Evolutionary conservation across 257 asterid species (phyloP), one percentile per base, ranked within the genome.

Genomic region (Ophiorrhiza pumila): DNA sequence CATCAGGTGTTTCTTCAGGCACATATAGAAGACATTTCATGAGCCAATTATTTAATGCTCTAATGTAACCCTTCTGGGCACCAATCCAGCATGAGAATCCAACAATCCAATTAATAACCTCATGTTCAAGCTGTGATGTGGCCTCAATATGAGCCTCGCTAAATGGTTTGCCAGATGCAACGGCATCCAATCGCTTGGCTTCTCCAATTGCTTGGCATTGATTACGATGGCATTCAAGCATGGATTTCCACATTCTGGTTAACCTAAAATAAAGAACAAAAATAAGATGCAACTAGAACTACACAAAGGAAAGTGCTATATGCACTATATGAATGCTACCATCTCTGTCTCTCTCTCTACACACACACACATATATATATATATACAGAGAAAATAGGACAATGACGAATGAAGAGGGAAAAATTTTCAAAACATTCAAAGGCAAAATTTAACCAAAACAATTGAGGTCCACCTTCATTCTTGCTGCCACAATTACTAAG

Each of bases 1-100:
- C 97, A 71, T 93, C 98, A 22, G 91, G 68, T 43, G 98, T 93
- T 87, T 91, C 98, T 75, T 93, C 98, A 4, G 97, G 98, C 42
- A 89, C 95, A 41, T 93, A 89, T 20, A 87, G 86, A 65, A 93
- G 91, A 79, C 96, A 93, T 83, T 93, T 93, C 91, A 89, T 84
- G 65, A 93, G 97, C 98, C 98, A 93, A 77, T 71, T 83, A 71
- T 93, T 89, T 65, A 93, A 68, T 41, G 98, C 88, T 73, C 83
- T 83, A 57, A 90, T 89, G 34, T 78, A 93, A 39, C 91, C 91
- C 84, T 83, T 91, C 64, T 91, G 98, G 35, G 96, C 89, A 42
- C 83, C 81, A 41, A 90, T 88, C 98, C 97, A 93, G 67, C 83
- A 83, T 42, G 96, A 85, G 85, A 91, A 93, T 61, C 93, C 84